A percentile compares a stretch with the other conserved stretches of the same genome.
Evolutionary conservation across 164 flowering plant species (phyloP).

Genomic region (Magnolia sinica): DNA sequence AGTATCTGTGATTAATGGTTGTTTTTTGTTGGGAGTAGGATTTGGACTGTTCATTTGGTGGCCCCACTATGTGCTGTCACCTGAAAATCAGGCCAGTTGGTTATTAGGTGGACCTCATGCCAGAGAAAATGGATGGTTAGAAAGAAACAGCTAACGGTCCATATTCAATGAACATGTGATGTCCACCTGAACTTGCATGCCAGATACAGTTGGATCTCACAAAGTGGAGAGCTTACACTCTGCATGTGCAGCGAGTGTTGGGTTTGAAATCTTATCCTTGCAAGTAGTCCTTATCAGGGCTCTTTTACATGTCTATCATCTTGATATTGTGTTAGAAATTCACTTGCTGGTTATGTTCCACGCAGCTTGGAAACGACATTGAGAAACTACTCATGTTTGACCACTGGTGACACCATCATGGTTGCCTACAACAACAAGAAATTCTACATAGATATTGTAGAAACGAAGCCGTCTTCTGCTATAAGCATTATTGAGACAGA

Average conservation of each 20-base stretch:
- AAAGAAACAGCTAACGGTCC: background rate
- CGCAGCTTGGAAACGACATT: slow-evolving; percentile 90
- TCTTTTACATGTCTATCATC: background rate
- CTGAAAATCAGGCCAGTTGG: background rate
- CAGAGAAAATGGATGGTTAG: background rate
- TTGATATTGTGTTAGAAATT: background rate
- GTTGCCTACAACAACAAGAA: slow-evolving; percentile 84
- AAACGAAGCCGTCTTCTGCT: slow-evolving; percentile 78
- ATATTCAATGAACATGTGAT: too few species aligned
- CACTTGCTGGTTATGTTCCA: slow-evolving; percentile 2
- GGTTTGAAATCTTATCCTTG: background rate
- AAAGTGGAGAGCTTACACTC: background rate
- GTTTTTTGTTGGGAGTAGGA: background rate
- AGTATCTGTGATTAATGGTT: slow-evolving; percentile 27
- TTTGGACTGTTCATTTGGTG: background rate
- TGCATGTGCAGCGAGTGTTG: background rate
- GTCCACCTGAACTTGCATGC: too few species aligned
- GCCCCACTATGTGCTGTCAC: too few species aligned
- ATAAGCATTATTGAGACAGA: slow-evolving; percentile 91
- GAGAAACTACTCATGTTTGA: slow-evolving; percentile 86
- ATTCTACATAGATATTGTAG: slow-evolving; percentile 79
- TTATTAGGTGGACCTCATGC: background rate
- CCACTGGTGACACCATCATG: slow-evolving; percentile 90
- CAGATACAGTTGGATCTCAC: too few species aligned
- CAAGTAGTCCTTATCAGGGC: background rate